Base-by-base conservation (phyloP, 495 filamentous ascomycete species). In the Podospora fimiseda region DNA sequence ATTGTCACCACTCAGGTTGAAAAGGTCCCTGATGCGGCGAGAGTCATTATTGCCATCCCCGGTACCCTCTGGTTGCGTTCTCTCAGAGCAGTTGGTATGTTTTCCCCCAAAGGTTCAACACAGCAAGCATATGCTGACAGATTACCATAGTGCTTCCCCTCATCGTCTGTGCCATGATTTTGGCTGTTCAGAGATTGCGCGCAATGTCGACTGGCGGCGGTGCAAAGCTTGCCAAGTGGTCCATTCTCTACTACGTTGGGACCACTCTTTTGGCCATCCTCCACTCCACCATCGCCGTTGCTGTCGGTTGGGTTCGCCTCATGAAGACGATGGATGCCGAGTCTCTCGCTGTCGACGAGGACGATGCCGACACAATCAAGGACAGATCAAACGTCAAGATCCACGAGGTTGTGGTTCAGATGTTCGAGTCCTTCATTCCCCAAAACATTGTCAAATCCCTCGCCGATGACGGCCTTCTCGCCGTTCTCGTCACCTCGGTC, bases 401-500 rank as follows among this genome's bases (percentile, higher is more conserved):
- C 30, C 55, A 60, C 50, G 45, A 50, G 14, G 62, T 69, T 16
- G 60, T 69, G 9, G 48, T 49, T 39, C 49, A 65, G 21, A 63
- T 69, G 57, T 63, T 67, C 43, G 49, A 66, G 30, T 66, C 62
- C 44, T 55, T 69, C 39, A 62, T 69, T 22, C 62, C 66, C 4
- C 13, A 36, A 13, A 69, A 69, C 49, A 24, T 67, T 27, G 55
- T 68, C 38, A 40, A 51, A 8, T 57, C 66, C 11, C 60, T 69
- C 14, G 65, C 65, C 48, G 36, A 52, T n/a, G 58, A 69, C 56
- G 45, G 54, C 48, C 36, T 66, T 9, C 55, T 68, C 33, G 55
- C 57, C 43, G 48, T 63, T 5, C 58, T 66, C 33, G 36, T 69
- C 47, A 61, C 52, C 3, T 20, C 58, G 2, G 39, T 58, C 8